These are phyloP conservation scores for Neoscytalidium dimidiatum DNA, from an alignment of 2,329 filamentous ascomycete species.

Conservation along the genomic window DNA sequence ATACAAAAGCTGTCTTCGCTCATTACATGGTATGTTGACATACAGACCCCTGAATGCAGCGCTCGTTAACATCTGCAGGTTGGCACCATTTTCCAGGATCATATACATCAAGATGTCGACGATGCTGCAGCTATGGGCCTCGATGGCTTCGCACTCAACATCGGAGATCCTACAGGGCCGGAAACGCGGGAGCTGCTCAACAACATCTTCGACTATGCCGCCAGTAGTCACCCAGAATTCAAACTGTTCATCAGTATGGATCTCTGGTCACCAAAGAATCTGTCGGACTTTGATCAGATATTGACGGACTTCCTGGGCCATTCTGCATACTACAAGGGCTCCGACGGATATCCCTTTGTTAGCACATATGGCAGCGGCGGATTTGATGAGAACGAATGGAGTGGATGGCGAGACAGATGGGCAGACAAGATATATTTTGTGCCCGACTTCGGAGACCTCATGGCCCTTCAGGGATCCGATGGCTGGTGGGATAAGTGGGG, in stretches of 20 bases:
- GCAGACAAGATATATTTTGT: constrained; percentile 32
- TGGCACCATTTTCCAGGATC: not conserved
- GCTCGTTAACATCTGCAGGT: not conserved
- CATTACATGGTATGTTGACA: not conserved
- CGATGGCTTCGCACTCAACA: constrained; percentile 1
- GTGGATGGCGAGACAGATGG: not conserved
- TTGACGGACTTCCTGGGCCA: constrained; percentile 3
- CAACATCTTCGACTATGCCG: not conserved
- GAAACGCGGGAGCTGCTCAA: not conserved
- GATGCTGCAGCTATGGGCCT: not conserved
- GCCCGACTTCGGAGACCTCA: constrained; percentile 30
- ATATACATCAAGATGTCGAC: not conserved
- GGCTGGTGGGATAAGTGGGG: constrained; percentile 35
- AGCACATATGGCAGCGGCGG: not conserved
- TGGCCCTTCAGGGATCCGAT: constrained; percentile 35
- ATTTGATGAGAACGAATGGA: not conserved
- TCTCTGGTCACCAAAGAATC: not conserved
- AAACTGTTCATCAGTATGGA: constrained; percentile 6
- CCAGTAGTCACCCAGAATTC: not conserved
- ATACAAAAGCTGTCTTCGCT: not conserved
- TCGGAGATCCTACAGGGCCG: not conserved
- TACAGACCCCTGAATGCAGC: not conserved
- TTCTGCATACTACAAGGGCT: not conserved
- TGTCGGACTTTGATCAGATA: not conserved
- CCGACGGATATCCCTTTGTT: not conserved